Base-by-base conservation (phyloP, 768 basidiomycete species). In the Hebeloma cylindrosporum region DNA sequence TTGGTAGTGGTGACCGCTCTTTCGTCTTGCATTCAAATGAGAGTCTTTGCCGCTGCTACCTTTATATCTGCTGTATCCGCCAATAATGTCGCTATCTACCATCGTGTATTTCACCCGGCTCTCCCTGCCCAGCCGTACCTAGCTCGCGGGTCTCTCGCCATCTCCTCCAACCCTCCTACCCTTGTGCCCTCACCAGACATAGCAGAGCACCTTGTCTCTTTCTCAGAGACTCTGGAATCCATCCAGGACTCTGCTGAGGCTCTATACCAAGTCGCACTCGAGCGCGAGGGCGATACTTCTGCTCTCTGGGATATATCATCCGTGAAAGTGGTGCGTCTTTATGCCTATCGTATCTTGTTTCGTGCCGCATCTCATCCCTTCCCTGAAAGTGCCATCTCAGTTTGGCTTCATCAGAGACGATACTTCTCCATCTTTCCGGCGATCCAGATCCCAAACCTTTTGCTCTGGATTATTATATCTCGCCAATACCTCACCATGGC, bases 251-350 rank as follows among this genome's bases (percentile, higher is more conserved):
- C 62, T 11, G 66, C 71, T 40, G 64, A 67, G 7, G 73, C 77
- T 11, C 64, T 84, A 43, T 90, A 90, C 63, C 88, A 91, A 66
- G 65, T 91, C 34, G 85, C 89, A 33, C 68, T 92, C 51, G 69
- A 78, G 38, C 75, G 68, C 28, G 67, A 67, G 17, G 60, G 60
- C 16, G 72, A 73, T 44, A 53, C 53, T 28, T 51, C 73, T 46
- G 61, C 71, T 37, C 59, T 72, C 51, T 83, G 79, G 75, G 74
- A 74, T 56, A 63, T 79, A 34, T 80, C 79, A 0, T 78, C 83
- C 25, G 79, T 85, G 38, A 82, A 82, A 64, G 71, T 73, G 43
- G 82, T 85, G 48, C 51, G 72, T 68, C 26, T 45, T 27, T 35
- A 27, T 23, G 21, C 25, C 28, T 8, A 25, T 37, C 54, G 48